phyloP scores from a whole-genome alignment of 768 basidiomycete species.

The Dacryopinax spathularia region DNA sequence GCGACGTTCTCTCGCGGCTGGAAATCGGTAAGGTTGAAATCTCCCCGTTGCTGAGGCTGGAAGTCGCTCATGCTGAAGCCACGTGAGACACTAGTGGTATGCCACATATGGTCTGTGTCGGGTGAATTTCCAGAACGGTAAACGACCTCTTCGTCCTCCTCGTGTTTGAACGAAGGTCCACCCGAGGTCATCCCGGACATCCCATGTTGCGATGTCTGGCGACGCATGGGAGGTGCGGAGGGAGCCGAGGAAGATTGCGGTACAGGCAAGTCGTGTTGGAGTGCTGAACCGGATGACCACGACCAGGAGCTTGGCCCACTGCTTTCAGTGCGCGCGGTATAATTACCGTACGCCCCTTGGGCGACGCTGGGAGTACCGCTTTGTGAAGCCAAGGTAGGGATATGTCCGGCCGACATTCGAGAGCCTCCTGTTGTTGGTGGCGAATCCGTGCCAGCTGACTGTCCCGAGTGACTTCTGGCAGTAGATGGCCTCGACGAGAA shows the following conservation, averaged over 20 bases:
- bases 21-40: background rate
- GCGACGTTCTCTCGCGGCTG: background rate
- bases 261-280: background rate
- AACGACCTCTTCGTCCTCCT: background rate
- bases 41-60: background rate
- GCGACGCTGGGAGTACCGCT: background rate
- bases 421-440: background rate
- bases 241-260: background rate
- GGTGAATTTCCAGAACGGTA: background rate
- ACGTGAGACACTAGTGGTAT: background rate
- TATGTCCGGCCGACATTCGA: background rate
- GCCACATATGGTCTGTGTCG: background rate
- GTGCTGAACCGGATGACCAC: background rate
- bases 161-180: background rate
- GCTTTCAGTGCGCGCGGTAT: background rate
- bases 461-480: background rate
- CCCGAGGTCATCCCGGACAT: background rate
- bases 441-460: background rate
- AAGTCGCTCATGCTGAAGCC: background rate
- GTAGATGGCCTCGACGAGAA: background rate
- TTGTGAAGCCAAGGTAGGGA: background rate
- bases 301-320: background rate
- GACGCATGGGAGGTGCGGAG: background rate
- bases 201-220: background rate
- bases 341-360: background rate